These are phyloP conservation scores for Kuraishia borneana DNA, from an alignment of 805 yeast species.

Conservation along the genomic window DNA sequence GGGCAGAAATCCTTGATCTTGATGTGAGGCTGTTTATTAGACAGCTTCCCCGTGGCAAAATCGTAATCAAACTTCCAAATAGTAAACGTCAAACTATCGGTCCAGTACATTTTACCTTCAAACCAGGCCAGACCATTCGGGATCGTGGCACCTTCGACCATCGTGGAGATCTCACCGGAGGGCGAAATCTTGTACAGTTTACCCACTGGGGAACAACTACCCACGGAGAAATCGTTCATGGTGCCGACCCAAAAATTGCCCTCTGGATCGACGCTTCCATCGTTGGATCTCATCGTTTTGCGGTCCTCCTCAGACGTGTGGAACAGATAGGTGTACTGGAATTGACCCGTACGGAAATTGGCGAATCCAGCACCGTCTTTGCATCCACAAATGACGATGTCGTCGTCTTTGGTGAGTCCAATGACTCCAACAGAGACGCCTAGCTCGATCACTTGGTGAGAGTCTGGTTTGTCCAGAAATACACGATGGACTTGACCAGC, in stretches of 20 bases:
- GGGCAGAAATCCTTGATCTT: slow-evolving; percentile 16
- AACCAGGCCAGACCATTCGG: slow-evolving; percentile 69
- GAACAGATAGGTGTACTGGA: slow-evolving; percentile 25
- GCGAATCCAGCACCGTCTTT: slow-evolving; percentile 54
- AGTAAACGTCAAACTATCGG: slow-evolving; percentile 36
- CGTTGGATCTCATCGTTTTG: slow-evolving; percentile 53
- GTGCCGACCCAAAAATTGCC: slow-evolving; percentile 78
- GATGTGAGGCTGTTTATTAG: slow-evolving; percentile 28
- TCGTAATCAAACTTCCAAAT: slow-evolving; percentile 39
- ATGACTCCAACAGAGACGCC: slow-evolving; percentile 57
- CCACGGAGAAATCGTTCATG: slow-evolving; percentile 36
- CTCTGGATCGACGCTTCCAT: slow-evolving; percentile 67
- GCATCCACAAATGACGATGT: slow-evolving; percentile 48
- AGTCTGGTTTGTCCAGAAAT: slow-evolving; percentile 6
- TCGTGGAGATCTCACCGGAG: slow-evolving; percentile 14
- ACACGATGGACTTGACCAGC: slow-evolving; percentile 28
- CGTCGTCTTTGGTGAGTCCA: slow-evolving; percentile 48
- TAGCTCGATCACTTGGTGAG: slow-evolving; percentile 26
- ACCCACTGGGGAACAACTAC: slow-evolving; percentile 36
- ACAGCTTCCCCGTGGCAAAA: slow-evolving; percentile 19
- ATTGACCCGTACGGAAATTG: slow-evolving; percentile 26
- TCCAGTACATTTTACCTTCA: slow-evolving; percentile 32
- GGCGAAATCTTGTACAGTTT: slow-evolving; percentile 31
- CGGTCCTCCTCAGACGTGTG: slow-evolving; percentile 14
- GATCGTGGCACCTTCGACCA: slow-evolving; percentile 32